Base-by-base conservation (phyloP, 352 stramenopile species). In the Globisporangium spinosum region DNA sequence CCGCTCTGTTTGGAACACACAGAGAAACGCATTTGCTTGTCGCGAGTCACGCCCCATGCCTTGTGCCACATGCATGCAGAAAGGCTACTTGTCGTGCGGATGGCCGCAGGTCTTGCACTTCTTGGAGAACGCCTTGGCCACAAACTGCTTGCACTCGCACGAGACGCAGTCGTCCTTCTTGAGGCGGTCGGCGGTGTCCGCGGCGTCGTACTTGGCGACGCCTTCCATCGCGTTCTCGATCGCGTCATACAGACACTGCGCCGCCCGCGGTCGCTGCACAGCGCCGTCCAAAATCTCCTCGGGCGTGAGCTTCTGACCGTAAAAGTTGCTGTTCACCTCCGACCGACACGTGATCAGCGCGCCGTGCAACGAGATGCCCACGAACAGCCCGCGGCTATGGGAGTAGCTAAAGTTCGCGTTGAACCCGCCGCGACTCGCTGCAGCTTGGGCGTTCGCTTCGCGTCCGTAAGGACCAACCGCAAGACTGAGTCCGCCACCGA, bases 281-380 rank as follows among this genome's bases (percentile, higher is more conserved):
- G 68, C 57, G 13, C 89, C 89, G 25, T 65, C 85, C 60, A 96
- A 68, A 64, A 96, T 94, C 58, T 89, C 80, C 38, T 89, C 78
- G 0, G 88, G 83, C n/a, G 83, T 90, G 12, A 93, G 66, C 59
- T 95, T 79, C 63, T 89, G 78, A 25, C 93, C 93, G 74, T 98
- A 98, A 75, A 98, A 98, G 47, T 97, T 97, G 75, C 93, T 93
- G 77, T 98, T 98, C 57, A 97, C 91, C 38, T 97, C 81, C n/a
- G 92, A 77, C 5, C 96, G 81, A 27, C 86, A 90, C 15, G 88
- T 89, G 67, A 98, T 91, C 9, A 98, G 75, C 29, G 92, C 91
- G n/a, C 95, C 95, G 69, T 98, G 91, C 43, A 98, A 76, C 0
- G 90, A 98, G 59, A 98, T 88, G 20, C 94, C 95, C 2, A 89